Evolutionary conservation across 1,284 basidiomycete species (phyloP).

Genomic region (Peniophora sp.): DNA sequence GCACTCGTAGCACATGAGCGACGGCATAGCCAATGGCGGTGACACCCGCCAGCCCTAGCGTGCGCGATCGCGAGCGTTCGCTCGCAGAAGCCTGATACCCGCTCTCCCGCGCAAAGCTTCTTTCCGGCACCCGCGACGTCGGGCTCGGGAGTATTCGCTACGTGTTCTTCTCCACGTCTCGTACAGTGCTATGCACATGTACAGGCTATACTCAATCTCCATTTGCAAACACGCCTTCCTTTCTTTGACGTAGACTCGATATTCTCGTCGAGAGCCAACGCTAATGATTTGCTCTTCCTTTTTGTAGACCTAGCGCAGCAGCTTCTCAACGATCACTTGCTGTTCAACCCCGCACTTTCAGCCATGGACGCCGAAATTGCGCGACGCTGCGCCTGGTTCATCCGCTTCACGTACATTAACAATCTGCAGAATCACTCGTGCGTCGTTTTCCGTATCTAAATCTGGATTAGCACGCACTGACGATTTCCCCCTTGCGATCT

Average conservation of each 20-base stretch:
- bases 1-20: neutral
- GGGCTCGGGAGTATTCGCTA: no score
- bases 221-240: neutral
- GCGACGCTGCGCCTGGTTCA: constrained; percentile 72
- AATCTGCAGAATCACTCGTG: constrained; percentile 10
- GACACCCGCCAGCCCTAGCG: no score
- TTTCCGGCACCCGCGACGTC: no score
- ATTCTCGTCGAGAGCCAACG: neutral
- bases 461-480: no score
- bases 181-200: no score
- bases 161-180: no score
- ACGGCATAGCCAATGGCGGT: no score
- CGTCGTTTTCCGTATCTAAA: no score
- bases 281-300: neutral
- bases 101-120: no score
- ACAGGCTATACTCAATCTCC: neutral
- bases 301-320: constrained; percentile 53
- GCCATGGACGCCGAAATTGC: constrained; percentile 62
- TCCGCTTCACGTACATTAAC: constrained; percentile 37
- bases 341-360: constrained; percentile 47
- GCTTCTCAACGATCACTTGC: constrained; percentile 58
- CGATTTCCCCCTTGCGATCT: no score
- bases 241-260: neutral
- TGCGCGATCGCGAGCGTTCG: no score
- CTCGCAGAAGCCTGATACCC: no score